Conservation (phyloP, 352 stramenopile species). For the Lagenidium giganteum region DNA sequence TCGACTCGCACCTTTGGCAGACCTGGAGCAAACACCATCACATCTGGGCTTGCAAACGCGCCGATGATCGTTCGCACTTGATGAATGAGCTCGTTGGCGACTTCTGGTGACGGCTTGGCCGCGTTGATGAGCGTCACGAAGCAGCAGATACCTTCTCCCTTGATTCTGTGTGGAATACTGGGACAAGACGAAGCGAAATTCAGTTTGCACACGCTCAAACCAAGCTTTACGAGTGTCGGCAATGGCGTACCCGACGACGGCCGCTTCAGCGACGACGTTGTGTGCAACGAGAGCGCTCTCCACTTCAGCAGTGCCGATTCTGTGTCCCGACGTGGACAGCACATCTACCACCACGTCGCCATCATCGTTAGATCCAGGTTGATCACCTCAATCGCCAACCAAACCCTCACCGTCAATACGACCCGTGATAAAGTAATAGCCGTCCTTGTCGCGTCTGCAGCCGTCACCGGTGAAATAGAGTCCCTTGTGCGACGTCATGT, state of each 20-base stretch:
- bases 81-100: conserved; percentile 63
- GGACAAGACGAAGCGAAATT: no score
- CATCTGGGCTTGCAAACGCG: conserved; percentile 94
- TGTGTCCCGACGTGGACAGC: conserved; percentile 91
- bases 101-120: conserved; percentile 45
- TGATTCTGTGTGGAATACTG: conserved; percentile 93
- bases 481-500: conserved; percentile 95
- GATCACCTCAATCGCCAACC: not conserved
- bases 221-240: not conserved
- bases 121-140: conserved; percentile 92
- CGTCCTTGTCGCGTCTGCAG: conserved; percentile 87
- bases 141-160: conserved; percentile 95
- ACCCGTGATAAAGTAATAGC: conserved; percentile 98
- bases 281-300: conserved; percentile 91
- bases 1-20: conserved; percentile 79
- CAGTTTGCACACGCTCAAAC: not conserved
- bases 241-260: conserved; percentile 81
- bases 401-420: conserved; percentile 85
- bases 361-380: not conserved
- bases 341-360: conserved; percentile 74
- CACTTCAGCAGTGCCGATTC: conserved; percentile 87
- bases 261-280: conserved; percentile 90
- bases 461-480: conserved; percentile 97
- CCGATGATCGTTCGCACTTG: conserved; percentile 93
- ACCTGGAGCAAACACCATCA: conserved; percentile 90